Evolutionary conservation across 768 basidiomycete genomes (phyloP).

Genomic region (Pleurotus citrinopileatus): DNA sequence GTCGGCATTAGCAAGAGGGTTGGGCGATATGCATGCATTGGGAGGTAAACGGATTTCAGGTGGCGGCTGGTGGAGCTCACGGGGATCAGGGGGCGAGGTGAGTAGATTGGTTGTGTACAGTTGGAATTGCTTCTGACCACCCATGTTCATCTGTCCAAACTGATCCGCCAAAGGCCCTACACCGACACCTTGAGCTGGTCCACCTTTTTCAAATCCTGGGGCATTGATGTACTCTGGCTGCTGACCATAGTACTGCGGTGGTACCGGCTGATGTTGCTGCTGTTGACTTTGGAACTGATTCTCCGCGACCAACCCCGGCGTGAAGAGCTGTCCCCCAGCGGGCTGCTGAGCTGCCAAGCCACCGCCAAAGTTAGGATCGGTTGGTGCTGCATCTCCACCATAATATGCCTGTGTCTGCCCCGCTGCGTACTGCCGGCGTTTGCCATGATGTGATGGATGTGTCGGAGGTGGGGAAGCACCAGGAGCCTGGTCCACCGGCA

Average conservation of each 20-base stretch:
- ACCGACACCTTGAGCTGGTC: constrained; percentile 12
- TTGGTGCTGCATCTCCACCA: constrained; percentile 39
- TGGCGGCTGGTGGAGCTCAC: constrained; percentile 74
- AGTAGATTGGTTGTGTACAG: constrained; percentile 90
- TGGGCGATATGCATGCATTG: constrained; percentile 74
- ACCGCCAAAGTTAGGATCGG: constrained; percentile 46
- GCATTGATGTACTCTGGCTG: constrained; percentile 48
- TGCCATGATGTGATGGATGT: constrained; percentile 43
- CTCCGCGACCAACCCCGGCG: constrained; percentile 75
- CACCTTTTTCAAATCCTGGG: constrained; percentile 34
- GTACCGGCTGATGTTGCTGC: constrained; percentile 35
- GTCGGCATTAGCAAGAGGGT: constrained; percentile 81
- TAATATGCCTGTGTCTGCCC: constrained; percentile 93
- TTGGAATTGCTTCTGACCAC: constrained; percentile 71
- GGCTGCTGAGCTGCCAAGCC: constrained; percentile 38
- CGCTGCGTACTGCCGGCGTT: constrained; percentile 91
- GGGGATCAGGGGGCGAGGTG: constrained; percentile 89
- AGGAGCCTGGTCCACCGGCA: constrained; percentile 35
- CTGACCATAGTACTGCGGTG: constrained; percentile 40
- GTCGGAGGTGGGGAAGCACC: constrained; percentile 43
- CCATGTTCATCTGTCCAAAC: constrained; percentile 87
- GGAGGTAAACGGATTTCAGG: constrained; percentile 91
- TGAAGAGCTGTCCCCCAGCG: constrained; percentile 66
- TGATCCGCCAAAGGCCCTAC: constrained; percentile 75
- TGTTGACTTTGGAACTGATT: constrained; percentile 69